Evolutionary conservation across 306 rosid genomes (phyloP).

Genomic region (Arachis stenosperma): DNA sequence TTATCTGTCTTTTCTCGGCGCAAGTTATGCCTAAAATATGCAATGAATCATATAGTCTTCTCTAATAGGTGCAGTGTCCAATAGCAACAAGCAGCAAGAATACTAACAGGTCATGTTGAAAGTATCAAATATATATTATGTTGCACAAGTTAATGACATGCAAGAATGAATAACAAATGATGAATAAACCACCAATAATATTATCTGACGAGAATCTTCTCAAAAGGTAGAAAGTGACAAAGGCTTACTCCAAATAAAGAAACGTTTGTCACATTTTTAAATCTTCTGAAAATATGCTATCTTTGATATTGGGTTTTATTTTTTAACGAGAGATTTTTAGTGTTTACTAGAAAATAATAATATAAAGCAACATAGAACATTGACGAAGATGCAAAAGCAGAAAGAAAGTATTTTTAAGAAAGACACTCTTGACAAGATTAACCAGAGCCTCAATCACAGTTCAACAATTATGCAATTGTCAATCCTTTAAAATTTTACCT

Average conservation of each 20-base stretch:
- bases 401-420: background rate
- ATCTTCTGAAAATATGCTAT: no score
- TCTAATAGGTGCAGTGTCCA: background rate
- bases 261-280: no score
- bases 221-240: no score
- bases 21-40: no score
- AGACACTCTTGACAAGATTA: background rate
- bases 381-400: background rate
- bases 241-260: no score
- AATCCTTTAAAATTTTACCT: slow-evolving; percentile 42
- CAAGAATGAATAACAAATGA: background rate
- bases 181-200: no score
- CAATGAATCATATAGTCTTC: background rate
- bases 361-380: background rate
- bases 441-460: slow-evolving; percentile 16
- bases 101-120: slow-evolving; percentile 20
- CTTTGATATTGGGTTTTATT: no score
- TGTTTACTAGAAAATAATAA: no score
- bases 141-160: background rate
- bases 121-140: background rate
- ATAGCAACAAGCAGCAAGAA: background rate
- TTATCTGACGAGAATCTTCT: no score
- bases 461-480: slow-evolving; percentile 42
- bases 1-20: no score
- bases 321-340: no score